Evolutionary conservation across 306 rosid species (phyloP).

Genomic region (Fragaria nilgerrensis): DNA sequence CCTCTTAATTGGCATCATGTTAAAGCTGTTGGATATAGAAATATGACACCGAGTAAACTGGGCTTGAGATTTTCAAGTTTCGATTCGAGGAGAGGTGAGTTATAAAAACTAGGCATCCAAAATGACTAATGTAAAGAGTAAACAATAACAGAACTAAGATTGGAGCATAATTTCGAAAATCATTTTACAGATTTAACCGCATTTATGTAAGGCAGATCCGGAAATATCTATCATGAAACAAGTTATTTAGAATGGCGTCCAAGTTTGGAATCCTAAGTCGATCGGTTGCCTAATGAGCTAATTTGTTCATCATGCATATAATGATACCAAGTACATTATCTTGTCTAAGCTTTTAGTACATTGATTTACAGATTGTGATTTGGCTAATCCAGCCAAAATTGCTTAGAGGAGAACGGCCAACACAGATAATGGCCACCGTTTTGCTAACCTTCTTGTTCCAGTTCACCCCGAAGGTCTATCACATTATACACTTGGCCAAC

Average conservation of each 20-base stretch:
- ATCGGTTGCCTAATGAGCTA: not conserved
- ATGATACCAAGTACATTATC: not conserved
- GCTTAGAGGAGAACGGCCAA: conserved; percentile 20
- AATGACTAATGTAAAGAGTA: not conserved
- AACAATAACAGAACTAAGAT: not conserved
- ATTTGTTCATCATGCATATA: not conserved
- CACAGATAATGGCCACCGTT: conserved; percentile 23
- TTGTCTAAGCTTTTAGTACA: not conserved
- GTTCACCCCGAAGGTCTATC: conserved; percentile 34
- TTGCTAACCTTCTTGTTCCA: conserved; percentile 31
- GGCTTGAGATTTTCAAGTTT: not conserved
- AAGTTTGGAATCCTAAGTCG: not conserved
- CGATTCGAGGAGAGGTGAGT: not conserved
- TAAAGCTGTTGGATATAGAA: not conserved
- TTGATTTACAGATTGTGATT: conserved; percentile 18
- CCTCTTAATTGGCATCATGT: not conserved
- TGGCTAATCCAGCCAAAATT: conserved; percentile 33
- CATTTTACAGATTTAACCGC: not conserved
- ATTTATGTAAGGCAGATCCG: not conserved
- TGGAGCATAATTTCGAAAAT: not conserved
- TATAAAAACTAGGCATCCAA: not conserved
- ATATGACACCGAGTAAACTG: not conserved
- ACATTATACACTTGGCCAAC: conserved; percentile 29
- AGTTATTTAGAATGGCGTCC: not conserved
- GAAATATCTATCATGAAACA: not conserved